Evolutionary conservation across 306 rosid genomes (phyloP), one percentile per base, ranked within the genome.

Genomic region (Cicer bijugum): DNA sequence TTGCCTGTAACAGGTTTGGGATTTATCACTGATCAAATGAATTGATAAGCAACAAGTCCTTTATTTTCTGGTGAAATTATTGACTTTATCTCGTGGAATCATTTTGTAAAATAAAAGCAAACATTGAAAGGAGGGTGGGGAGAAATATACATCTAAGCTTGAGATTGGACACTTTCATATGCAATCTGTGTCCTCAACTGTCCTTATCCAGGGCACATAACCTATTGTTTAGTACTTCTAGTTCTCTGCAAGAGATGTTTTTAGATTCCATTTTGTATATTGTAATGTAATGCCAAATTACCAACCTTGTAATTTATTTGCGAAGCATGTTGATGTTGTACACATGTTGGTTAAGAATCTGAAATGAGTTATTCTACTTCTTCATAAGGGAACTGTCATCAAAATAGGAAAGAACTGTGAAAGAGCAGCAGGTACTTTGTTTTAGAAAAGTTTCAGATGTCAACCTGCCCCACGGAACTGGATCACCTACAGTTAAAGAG

Each of bases 391-490:
- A 67, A 45, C 56, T 44, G 42, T 67, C 72, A 45, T 20, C 20
- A 20, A 67, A 23, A 28, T 20, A 19, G 17, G 72, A 19, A 45
- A 12, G 2, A 67, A 12, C 5, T 8, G 17, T 59, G 35, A 46
- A 45, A 67, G 20, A 67, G 19, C 42, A 45, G 72, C 56, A 67
- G 57, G 43, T 66, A 20, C 17, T 6, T 67, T 67, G 72, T 45
- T 67, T 43, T 45, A 45, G 55, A 7, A 28, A 45, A 46, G 43
- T 20, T 67, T 23, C 57, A 67, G 42, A 20, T 67, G 69, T 62
- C 35, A 39, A 38, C 69, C 50, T 63, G 12, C 33, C 48, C 69
- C 28, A 63, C 48, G 14, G 50, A 39, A 62, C 46, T 38, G 28
- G 47, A 60, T 35, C 20, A 7, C 67, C 45, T 35, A 37, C 67